Base-by-base conservation (phyloP, 768 basidiomycete species). In the Naganishia friedmannii region DNA sequence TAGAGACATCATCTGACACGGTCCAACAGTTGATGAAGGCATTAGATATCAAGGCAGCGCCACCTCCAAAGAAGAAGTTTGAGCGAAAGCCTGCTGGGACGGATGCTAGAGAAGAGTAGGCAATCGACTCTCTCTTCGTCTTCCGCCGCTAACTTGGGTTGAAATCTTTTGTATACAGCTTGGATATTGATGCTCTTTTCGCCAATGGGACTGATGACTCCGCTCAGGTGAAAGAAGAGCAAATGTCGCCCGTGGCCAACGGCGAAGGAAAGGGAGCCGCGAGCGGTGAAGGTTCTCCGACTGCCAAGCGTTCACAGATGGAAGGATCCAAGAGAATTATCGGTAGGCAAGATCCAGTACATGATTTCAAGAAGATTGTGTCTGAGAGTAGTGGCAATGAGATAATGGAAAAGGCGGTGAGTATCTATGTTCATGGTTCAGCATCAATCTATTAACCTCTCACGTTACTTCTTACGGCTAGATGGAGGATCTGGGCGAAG, bases 31-130 rank as follows among this genome's bases (percentile, higher is more conserved):
- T 88, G 74, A 88, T 87, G 77, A 77, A 82, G 7, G 83, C 78
- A 0, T 88, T 97, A 83, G 90, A 90, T 48, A 86, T 96, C 68
- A 90, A 89, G 82, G 85, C 89, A 83, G 90, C 93, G 86, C 77
- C 90, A 87, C 90, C 23, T 87, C 88, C 1, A 90, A 80, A 80
- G 84, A 85, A 37, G 82, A 83, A 23, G 84, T 82, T 74, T 77
- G 84, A 53, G 70, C 73, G 89, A 74, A 17, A 75, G 73, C 31
- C 75, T 66, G 28, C 68, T 34, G 13, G 55, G 37, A 56, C 69
- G 42, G 17, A 75, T 28, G 65, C 45, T 9, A 57, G 65, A 19
- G 58, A 66, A n/a, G 70, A 74, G 53, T 66, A 42, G 37, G 72
- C 37, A 56, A 23, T 34, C 7, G 13, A 23, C 1, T 53, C 31